Percentiles rank a stretch among this genome's conserved stretches.
Conservation (phyloP, 202 grass and related monocot species). For the Musa balbisiana region DNA sequence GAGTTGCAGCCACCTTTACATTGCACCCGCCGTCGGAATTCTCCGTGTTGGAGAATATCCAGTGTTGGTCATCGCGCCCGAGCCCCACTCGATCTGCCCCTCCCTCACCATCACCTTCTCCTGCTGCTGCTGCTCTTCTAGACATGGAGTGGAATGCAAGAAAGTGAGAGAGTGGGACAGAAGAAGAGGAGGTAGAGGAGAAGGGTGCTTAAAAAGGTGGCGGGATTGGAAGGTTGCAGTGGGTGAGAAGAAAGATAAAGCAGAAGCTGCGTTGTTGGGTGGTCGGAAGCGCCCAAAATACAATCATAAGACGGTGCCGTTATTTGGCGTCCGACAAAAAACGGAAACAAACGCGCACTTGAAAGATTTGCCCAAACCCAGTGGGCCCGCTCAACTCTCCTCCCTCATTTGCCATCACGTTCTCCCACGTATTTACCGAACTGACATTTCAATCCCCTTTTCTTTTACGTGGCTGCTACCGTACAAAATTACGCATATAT, state of each 20-base stretch:
- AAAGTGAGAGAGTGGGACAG: neutral
- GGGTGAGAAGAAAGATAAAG: neutral
- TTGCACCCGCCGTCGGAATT: neutral
- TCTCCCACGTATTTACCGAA: too few species aligned
- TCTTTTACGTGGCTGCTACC: too few species aligned
- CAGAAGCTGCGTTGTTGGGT: neutral
- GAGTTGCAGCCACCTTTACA: neutral
- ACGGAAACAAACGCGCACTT: neutral
- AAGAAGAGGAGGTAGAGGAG: neutral
- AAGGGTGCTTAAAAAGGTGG: neutral
- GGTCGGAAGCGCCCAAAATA: conserved; percentile 5
- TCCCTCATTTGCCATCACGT: neutral
- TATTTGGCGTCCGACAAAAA: neutral
- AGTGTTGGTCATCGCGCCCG: neutral
- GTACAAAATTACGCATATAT: too few species aligned
- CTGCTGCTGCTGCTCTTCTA: neutral
- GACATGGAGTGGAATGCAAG: neutral
- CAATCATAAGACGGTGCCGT: conserved; percentile 21
- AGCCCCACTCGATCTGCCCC: neutral
- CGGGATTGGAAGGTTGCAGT: neutral
- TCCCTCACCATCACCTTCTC: neutral
- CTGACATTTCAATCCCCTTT: too few species aligned
- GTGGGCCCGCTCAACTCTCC: too few species aligned
- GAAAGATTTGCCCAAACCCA: neutral
- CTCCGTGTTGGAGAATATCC: neutral